A percentile compares a stretch with the other conserved stretches of the same genome.
phyloP scores from a whole-genome alignment of 768 basidiomycete species.

The Phylloporus sp. region DNA sequence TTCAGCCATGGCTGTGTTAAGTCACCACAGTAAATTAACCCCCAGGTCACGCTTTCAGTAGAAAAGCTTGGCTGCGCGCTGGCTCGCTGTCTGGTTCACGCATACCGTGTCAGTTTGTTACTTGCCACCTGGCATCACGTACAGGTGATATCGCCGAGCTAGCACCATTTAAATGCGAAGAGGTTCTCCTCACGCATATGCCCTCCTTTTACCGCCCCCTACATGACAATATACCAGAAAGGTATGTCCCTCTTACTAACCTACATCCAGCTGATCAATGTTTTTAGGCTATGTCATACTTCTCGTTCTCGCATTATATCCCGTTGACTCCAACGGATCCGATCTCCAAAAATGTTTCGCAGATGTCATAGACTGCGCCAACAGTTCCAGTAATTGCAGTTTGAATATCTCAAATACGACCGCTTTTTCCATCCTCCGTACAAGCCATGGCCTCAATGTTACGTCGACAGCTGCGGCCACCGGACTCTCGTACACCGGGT shows the following conservation, averaged over 20 bases:
- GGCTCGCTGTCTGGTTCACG: no score
- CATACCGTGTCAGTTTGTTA: background rate
- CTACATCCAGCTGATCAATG: background rate
- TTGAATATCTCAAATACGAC: conserved; percentile 2
- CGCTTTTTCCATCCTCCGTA: conserved; percentile 15
- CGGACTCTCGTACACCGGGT: conserved; percentile 8
- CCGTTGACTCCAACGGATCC: conserved; percentile 2
- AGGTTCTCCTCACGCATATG: background rate
- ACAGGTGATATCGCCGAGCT: no score
- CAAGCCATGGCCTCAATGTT: conserved; percentile 3
- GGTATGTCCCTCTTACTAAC: background rate
- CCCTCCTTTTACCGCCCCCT: background rate
- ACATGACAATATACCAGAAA: conserved; percentile 5
- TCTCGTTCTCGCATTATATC: background rate
- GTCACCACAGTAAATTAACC: no score
- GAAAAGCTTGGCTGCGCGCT: no score
- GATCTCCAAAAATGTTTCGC: conserved; percentile 13
- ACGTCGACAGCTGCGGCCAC: background rate
- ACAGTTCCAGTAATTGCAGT: background rate
- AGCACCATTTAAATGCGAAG: background rate
- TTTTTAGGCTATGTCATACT: background rate
- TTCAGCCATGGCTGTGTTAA: no score
- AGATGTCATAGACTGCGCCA: conserved; percentile 4
- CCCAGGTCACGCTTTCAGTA: no score
- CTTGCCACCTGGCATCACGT: background rate